Percentiles rank a stretch among this genome's conserved stretches.
Conservation (phyloP, 208 protist species). For the Phytomonas sp. region DNA sequence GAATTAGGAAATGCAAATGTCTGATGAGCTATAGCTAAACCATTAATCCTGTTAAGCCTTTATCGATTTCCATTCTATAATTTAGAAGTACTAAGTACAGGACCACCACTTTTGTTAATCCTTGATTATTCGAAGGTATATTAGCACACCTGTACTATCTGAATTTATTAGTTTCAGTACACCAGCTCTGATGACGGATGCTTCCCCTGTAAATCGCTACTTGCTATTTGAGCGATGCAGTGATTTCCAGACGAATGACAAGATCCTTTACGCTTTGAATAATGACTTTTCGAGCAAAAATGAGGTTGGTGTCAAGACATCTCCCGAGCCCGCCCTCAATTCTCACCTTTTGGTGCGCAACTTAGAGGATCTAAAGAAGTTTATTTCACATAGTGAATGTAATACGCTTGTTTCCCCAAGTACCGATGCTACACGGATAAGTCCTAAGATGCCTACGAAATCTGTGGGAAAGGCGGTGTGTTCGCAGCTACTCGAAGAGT, state of each 20-base stretch:
- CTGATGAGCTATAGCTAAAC: background rate
- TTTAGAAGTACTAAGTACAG: constrained; percentile 4
- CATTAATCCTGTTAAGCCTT: background rate
- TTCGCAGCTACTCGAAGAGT: background rate
- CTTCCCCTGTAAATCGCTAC: constrained; percentile 69
- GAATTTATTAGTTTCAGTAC: background rate
- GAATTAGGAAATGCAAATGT: background rate
- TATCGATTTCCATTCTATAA: constrained; percentile 1
- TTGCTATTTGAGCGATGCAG: constrained; percentile 53
- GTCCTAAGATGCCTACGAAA: background rate
- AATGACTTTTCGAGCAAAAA: constrained; percentile 15
- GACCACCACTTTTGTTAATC: constrained; percentile 2
- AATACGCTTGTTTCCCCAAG: constrained; percentile 22
- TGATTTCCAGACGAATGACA: constrained; percentile 56
- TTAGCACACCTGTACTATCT: background rate
- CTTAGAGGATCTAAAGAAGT: constrained; percentile 39
- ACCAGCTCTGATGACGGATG: constrained; percentile 46
- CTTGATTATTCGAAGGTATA: background rate
- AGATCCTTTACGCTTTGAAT: constrained; percentile 60
- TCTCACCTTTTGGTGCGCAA: constrained; percentile 41
- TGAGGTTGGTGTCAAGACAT: constrained; percentile 6
- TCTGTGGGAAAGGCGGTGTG: background rate
- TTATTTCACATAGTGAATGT: constrained; percentile 21
- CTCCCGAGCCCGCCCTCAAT: constrained; percentile 16
- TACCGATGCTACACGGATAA: constrained; percentile 20